phyloP scores from a whole-genome alignment of 257 asterid species.

The Solanum clarkiae region DNA sequence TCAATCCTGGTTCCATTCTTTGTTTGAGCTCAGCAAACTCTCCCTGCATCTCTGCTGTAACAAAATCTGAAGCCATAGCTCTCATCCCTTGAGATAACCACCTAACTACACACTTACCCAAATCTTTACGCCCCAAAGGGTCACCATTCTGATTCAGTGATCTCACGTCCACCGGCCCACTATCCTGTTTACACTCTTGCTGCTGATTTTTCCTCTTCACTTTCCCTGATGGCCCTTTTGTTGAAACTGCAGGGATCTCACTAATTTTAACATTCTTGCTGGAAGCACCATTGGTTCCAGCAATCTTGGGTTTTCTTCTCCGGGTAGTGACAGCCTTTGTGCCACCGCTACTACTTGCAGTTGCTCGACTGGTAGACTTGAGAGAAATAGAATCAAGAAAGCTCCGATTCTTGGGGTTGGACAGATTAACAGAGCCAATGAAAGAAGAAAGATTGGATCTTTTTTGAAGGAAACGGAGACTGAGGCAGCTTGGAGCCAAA shows the following conservation, averaged over 20 bases:
- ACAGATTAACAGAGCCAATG: not conserved
- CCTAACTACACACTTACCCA: conserved; percentile 69
- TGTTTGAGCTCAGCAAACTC: conserved; percentile 55
- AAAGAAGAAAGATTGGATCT: not conserved
- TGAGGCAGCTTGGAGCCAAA: not conserved
- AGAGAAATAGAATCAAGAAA: not conserved
- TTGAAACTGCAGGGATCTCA: not conserved
- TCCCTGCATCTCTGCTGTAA: conserved; percentile 55
- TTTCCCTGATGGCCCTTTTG: not conserved
- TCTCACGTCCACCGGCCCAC: conserved; percentile 15
- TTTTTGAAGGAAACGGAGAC: not conserved
- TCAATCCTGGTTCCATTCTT: conserved; percentile 73
- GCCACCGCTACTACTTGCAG: not conserved
- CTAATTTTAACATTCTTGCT: not conserved
- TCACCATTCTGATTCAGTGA: conserved; percentile 57
- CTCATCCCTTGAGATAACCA: conserved; percentile 88
- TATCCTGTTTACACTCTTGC: not conserved
- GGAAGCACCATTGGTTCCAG: not conserved
- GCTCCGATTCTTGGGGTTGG: not conserved
- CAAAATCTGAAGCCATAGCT: conserved; percentile 76
- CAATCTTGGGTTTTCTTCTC: conserved; percentile 24
- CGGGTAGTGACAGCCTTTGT: conserved; percentile 8
- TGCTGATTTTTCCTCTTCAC: not conserved
- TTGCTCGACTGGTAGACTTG: not conserved
- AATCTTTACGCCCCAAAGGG: conserved; percentile 67